A percentile compares a stretch with the other conserved stretches of the same genome.
These are phyloP conservation scores for Eutrema heterophyllum DNA, from an alignment of 345 rosid species.

Conservation along the genomic window DNA sequence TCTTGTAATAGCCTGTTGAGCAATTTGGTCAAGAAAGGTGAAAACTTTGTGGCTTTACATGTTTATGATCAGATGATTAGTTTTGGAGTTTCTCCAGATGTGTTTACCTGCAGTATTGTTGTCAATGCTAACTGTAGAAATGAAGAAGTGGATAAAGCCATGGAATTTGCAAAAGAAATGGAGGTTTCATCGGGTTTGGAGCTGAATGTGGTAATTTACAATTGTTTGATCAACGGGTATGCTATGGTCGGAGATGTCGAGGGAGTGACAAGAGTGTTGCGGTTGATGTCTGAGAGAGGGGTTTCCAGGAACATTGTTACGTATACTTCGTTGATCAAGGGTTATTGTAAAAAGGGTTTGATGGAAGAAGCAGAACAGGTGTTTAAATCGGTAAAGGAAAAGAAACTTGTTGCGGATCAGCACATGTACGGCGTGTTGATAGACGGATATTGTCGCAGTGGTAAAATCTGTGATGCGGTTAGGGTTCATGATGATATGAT, in stretches of 20 bases:
- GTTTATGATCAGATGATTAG: slow-evolving; percentile 66
- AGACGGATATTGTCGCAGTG: slow-evolving; percentile 68
- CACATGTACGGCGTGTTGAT: slow-evolving; percentile 64
- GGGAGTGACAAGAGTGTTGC: slow-evolving; percentile 40
- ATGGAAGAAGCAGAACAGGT: slow-evolving; percentile 59
- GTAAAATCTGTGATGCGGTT: slow-evolving; percentile 54
- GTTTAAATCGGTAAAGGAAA: slow-evolving; percentile 36
- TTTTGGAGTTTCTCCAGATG: slow-evolving; percentile 68
- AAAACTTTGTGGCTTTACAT: slow-evolving; percentile 42
- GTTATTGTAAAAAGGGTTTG: slow-evolving; percentile 46
- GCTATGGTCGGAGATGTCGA: slow-evolving; percentile 53
- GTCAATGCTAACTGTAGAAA: slow-evolving; percentile 69
- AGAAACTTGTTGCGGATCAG: slow-evolving; percentile 45
- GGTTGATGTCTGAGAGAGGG: slow-evolving; percentile 48
- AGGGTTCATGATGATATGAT: slow-evolving; percentile 61
- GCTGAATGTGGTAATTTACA: slow-evolving; percentile 60
- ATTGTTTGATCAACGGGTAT: slow-evolving; percentile 75
- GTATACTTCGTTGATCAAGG: slow-evolving; percentile 53
- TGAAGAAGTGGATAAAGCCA: slow-evolving; percentile 43
- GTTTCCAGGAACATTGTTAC: slow-evolving; percentile 50
- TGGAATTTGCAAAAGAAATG: slow-evolving; percentile 45
- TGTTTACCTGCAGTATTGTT: slow-evolving; percentile 64
- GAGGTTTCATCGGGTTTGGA: slow-evolving; percentile 49
- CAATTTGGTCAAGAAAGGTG: slow-evolving; percentile 56
- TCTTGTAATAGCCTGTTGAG: slow-evolving; percentile 76